Evolutionary conservation across 129 eudicot genomes (phyloP), one percentile per base, ranked within the genome.

Genomic region (Pseudognaphalium luteoalbum): DNA sequence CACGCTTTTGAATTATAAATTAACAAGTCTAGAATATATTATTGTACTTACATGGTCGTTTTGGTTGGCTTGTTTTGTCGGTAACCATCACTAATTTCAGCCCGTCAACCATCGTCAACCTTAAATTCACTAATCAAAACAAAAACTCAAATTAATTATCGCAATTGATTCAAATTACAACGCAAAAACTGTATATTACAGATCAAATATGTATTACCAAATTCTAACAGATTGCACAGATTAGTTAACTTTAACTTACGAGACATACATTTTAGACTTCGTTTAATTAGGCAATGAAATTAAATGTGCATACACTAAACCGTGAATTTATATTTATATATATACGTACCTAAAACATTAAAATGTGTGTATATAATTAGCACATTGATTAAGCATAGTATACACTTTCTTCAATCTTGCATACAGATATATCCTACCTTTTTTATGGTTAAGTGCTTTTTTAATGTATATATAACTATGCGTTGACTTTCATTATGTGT

Each of bases 31-130:
- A 71, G 16, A 30, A 50, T 11, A 70, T 7, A 29, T 71, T 6
- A 33, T 50, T 29, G 14, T 11, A 52, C 76, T 71, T 71, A 71
- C 76, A 17, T 9, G 76, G 30, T 71, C 61, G 64, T 33, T 25
- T 39, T 12, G 65, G 76, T 52, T 52, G 19, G 65, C 28, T 32
- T 14, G 64, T 52, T 51, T 56, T 54, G 19, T 71, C 30, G n/a
- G 47, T 30, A 54, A 32, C 32, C 42, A 52, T 71, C 42, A 9
- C 29, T 61, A 71, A 32, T 32, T 56, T 52, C n/a, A 71, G 32
- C 50, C 76, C 76, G 54, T 71, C 76, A 4, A 33, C 32, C 44
- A 71, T 28, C n/a, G 76, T 52, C 76, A 71, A 20, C 63, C 76
- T 71, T 32, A 32, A 35, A 71, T 71, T 71, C 11, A 56, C 76